Percentiles rank a stretch among this genome's conserved stretches.
These are phyloP conservation scores for Syzygium aromaticum DNA, from an alignment of 345 rosid species.

Conservation along the genomic window DNA sequence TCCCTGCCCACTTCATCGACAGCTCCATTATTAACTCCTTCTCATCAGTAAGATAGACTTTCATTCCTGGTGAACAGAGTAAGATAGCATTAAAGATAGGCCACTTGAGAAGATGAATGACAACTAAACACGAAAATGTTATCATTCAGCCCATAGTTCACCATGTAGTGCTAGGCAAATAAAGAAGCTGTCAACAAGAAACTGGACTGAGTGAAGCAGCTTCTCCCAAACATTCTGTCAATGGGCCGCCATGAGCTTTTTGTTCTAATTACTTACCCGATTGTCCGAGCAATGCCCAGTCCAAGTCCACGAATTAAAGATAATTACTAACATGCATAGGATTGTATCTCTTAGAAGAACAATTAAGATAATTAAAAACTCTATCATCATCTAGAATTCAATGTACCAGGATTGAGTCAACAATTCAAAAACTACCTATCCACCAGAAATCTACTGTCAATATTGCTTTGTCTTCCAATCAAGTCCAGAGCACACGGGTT, in stretches of 20 bases:
- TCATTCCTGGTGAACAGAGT: conserved; percentile 50
- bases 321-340: neutral
- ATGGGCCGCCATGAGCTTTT: neutral
- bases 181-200: neutral
- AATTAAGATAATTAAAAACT: neutral
- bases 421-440: neutral
- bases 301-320: neutral
- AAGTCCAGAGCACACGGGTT: neutral
- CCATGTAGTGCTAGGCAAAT: neutral
- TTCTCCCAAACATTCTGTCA: neutral
- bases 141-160: neutral
- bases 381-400: neutral
- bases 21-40: conserved; percentile 94
- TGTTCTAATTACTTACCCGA: neutral
- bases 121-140: neutral
- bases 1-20: conserved; percentile 85
- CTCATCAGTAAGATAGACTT: conserved; percentile 84
- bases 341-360: neutral
- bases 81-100: neutral
- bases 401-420: neutral
- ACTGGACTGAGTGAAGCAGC: neutral
- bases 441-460: neutral
- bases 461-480: neutral
- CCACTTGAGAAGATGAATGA: neutral
- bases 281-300: neutral